Conservation (phyloP, 164 flowering plant species). For the Vitis cinerea region DNA sequence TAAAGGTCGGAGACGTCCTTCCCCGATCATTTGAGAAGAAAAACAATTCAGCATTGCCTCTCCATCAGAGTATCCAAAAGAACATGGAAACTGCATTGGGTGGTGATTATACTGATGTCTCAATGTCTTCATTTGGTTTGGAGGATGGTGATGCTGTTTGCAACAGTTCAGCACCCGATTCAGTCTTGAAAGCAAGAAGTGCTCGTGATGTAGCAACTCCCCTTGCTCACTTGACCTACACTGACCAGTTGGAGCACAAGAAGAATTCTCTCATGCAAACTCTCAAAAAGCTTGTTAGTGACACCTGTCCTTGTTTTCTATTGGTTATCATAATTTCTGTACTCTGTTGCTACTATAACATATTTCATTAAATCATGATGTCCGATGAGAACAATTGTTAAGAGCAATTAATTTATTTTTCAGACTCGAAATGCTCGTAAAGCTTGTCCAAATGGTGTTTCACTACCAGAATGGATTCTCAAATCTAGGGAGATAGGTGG, state of each 20-base stretch:
- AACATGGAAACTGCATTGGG: constrained; percentile 7
- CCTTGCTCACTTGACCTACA: constrained; percentile 78
- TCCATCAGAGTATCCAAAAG: constrained; percentile 16
- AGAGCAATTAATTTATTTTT: neutral
- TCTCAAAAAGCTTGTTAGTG: constrained; percentile 77
- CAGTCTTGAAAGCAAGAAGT: constrained; percentile 44
- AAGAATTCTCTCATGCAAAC: constrained; percentile 58
- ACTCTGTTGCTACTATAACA: neutral
- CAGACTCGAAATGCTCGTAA: constrained; percentile 93
- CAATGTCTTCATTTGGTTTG: constrained; percentile 16
- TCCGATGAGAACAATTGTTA: neutral
- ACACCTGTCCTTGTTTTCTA: neutral
- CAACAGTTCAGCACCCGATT: constrained; percentile 19
- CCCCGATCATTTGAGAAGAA: constrained; percentile 65
- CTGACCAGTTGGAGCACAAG: constrained; percentile 87
- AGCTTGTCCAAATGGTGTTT: constrained; percentile 76
- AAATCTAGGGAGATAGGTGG: constrained; percentile 86
- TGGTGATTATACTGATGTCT: constrained; percentile 17
- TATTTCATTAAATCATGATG: neutral
- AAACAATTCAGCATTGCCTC: constrained; percentile 17
- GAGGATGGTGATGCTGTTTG: constrained; percentile 28
- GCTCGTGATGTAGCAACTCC: constrained; percentile 89
- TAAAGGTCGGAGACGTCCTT: constrained; percentile 75
- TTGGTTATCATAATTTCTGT: neutral
- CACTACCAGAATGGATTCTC: constrained; percentile 87